phyloP scores from a whole-genome alignment of 345 rosid genomes.

The Salix brachista region DNA sequence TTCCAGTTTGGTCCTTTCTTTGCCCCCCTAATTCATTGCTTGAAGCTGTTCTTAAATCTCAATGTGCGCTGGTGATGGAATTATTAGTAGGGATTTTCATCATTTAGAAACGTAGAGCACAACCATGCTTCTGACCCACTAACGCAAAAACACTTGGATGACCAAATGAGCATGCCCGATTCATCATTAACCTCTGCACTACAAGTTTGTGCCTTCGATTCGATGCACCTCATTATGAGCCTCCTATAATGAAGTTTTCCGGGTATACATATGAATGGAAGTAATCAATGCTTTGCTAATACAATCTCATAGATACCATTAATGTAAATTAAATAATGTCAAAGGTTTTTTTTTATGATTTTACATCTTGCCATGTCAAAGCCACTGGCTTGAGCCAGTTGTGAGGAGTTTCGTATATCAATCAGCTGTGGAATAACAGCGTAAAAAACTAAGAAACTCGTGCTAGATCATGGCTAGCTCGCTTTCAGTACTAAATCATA shows the following conservation, averaged over 20 bases:
- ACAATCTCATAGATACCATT: no score
- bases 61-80: not conserved
- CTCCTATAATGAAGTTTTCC: not conserved
- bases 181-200: conserved; percentile 3
- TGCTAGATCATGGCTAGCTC: no score
- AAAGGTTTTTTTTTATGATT: no score
- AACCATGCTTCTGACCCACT: not conserved
- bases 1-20: not conserved
- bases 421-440: no score
- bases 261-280: no score
- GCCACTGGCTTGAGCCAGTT: no score
- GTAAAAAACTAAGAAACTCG: no score
- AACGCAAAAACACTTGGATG: not conserved
- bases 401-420: no score
- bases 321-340: no score
- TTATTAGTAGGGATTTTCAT: not conserved
- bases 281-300: no score
- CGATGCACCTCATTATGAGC: conserved; percentile 10
- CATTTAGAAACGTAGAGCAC: not conserved
- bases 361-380: no score
- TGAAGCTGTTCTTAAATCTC: not conserved
- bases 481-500: no score
- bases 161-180: conserved; percentile 10
- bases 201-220: conserved; percentile 1
- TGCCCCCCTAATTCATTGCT: not conserved